Evolutionary conservation across 176 grass and related monocot species (phyloP).

Genomic region (Bolboschoenus planiculmis): DNA sequence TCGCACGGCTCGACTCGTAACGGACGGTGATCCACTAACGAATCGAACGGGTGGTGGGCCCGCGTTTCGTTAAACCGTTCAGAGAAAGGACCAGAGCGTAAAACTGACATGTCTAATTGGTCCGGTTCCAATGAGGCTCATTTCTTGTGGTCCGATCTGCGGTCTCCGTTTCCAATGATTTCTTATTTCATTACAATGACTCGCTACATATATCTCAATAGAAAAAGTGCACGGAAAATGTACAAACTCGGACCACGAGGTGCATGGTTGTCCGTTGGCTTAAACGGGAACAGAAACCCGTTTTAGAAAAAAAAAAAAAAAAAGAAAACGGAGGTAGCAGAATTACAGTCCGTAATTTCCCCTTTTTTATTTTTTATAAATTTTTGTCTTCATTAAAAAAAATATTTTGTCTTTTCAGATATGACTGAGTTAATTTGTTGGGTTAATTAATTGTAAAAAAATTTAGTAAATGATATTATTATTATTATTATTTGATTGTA

Average conservation of each 20-base stretch:
- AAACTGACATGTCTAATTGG: not conserved
- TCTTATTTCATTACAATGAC: not conserved
- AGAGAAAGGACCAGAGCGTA: not conserved
- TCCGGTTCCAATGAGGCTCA: not conserved
- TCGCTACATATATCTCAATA: not conserved
- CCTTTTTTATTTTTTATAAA: not conserved
- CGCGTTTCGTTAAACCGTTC: constrained; percentile 6
- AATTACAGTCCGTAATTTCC: not conserved
- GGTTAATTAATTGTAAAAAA: too few species aligned
- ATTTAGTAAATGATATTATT: too few species aligned
- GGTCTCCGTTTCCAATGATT: too few species aligned
- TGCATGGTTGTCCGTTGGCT: not conserved
- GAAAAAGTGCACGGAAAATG: not conserved
- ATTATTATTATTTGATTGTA: too few species aligned
- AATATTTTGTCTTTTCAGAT: too few species aligned
- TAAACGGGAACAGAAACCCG: not conserved
- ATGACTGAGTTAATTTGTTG: too few species aligned
- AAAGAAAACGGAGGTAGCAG: not conserved
- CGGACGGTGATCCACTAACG: not conserved
- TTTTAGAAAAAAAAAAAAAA: constrained; percentile 10
- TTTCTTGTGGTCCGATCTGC: not conserved
- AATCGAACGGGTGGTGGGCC: not conserved
- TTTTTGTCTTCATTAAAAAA: not conserved
- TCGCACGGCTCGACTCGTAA: not conserved
- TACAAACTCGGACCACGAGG: not conserved